Evolutionary conservation across 2,329 filamentous ascomycete species (phyloP), one percentile per base, ranked within the genome.

Genomic region (Colletotrichum zoysiae): DNA sequence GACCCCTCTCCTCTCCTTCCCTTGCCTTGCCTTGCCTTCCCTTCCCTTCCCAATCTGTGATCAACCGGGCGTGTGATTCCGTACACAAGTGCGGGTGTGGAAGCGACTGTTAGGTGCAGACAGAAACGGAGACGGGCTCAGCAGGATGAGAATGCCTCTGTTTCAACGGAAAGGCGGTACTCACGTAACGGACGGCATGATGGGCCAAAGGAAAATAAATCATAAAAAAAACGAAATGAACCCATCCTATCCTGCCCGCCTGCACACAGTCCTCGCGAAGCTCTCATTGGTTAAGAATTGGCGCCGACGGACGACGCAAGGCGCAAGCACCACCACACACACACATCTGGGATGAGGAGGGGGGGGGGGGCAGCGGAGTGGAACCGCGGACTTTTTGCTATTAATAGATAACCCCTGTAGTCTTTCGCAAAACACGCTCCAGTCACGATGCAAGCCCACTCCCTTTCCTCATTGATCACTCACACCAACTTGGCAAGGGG

Each of bases 371-470:
- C 7, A 23, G 26, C 11, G 12, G 38, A 42, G 23, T 48, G 62
- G 50, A 42, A 63, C 60, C 48, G 60, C 46, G n/a, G 60, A 20
- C 60, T 33, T 51, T 51, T 62, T 66, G 48, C 70, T 73, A 73
- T 73, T 73, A 73, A 73, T 73, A 73, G 67, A 35, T 12, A 42
- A 42, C 70, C 67, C 70, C 35, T 61, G 57, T 57, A 61, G 58
- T 59, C 67, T 71, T 73, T 73, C 67, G 61, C 61, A 73, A 65
- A 70, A 58, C 67, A 71, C 46, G 48, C 40, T 71, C 70, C 60
- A 73, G 66, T 73, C 70, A 71, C 67, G 65, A 71, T 42, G 69
- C 63, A 60, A 66, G 58, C 65, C 60, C 60, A 53, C 46, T 63
- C 33, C 59, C n/a, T 57, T 40, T n/a, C 35, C 35, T 57, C 55